Conservation (phyloP, 352 stramenopile genomes). For the Globisporangium apiculatum region DNA sequence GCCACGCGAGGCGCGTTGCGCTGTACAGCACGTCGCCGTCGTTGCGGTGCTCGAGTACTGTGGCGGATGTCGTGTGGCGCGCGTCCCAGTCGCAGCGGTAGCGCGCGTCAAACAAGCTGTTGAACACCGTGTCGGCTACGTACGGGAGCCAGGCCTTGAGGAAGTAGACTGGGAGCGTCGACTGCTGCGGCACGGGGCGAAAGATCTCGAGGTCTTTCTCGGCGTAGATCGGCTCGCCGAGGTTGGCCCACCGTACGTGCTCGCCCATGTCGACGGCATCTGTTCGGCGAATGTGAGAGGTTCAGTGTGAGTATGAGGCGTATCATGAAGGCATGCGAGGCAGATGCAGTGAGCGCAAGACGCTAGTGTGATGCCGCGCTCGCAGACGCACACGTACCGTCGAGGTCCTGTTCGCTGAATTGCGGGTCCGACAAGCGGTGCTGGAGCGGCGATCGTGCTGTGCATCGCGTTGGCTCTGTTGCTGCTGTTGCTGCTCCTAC, state of each 20-base stretch:
- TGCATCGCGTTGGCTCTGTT: conserved; percentile 11
- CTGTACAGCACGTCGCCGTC: conserved; percentile 66
- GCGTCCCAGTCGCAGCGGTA: conserved; percentile 57
- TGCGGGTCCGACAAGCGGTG: conserved; percentile 61
- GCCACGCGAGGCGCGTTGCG: conserved; percentile 49
- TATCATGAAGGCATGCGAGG: no score
- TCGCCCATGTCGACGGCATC: conserved; percentile 67
- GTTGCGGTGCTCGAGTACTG: conserved; percentile 36
- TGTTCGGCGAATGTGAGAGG: conserved; percentile 11
- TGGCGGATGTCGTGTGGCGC: conserved; percentile 27
- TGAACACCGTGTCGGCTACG: conserved; percentile 63
- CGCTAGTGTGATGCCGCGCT: neutral
- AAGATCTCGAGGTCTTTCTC: conserved; percentile 76
- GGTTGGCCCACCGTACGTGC: conserved; percentile 45
- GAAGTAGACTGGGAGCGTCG: conserved; percentile 60
- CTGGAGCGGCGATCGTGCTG: conserved; percentile 18
- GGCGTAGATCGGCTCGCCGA: conserved; percentile 61
- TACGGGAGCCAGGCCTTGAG: conserved; percentile 65
- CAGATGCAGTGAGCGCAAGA: neutral
- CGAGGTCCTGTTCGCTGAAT: conserved; percentile 46
- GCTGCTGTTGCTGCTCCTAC: neutral
- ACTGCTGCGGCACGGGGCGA: conserved; percentile 36
- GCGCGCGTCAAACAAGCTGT: conserved; percentile 45
- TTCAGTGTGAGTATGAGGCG: neutral
- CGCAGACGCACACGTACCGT: conserved; percentile 18